Evolutionary conservation across 495 filamentous ascomycete genomes (phyloP).

Genomic region (Neurospora sp.): DNA sequence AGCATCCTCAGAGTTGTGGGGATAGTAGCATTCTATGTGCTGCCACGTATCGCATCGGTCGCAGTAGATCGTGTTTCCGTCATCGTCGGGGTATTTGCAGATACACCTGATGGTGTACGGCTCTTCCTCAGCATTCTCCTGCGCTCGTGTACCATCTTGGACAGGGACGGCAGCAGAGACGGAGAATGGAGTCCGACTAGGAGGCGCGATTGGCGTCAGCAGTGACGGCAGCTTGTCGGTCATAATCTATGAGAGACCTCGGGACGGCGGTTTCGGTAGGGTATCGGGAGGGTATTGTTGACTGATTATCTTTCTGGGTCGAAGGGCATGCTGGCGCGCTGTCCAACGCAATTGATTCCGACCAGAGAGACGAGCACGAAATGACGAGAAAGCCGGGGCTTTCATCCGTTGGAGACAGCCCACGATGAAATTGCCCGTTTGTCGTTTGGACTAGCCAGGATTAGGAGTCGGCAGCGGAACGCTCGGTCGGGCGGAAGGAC

Average conservation of each 20-base stretch:
- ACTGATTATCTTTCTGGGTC: constrained; percentile 39
- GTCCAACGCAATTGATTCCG: constrained; percentile 25
- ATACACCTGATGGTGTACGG: constrained; percentile 97
- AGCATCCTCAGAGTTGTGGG: constrained; percentile 57
- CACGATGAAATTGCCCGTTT: not conserved
- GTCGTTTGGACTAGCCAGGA: not conserved
- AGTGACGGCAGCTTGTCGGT: constrained; percentile 72
- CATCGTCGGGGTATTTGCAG: constrained; percentile 83
- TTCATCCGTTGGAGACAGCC: constrained; percentile 18
- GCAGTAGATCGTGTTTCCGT: constrained; percentile 95
- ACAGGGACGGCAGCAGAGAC: constrained; percentile 37
- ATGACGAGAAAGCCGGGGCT: constrained; percentile 9
- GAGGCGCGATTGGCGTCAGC: constrained; percentile 43
- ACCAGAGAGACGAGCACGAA: constrained; percentile 10
- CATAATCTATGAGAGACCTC: constrained; percentile 72
- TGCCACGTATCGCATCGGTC: constrained; percentile 96
- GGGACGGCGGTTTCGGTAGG: constrained; percentile 44
- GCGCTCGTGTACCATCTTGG: constrained; percentile 48
- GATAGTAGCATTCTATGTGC: constrained; percentile 93
- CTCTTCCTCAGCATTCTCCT: constrained; percentile 61
- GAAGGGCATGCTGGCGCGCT: constrained; percentile 50
- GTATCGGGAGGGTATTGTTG: constrained; percentile 24
- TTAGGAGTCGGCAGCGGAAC: not conserved
- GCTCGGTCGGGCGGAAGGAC: constrained; percentile 7
- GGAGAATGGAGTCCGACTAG: constrained; percentile 40